phyloP scores from a whole-genome alignment of 2,329 filamentous ascomycete genomes.

The Aspergillus unguis region DNA sequence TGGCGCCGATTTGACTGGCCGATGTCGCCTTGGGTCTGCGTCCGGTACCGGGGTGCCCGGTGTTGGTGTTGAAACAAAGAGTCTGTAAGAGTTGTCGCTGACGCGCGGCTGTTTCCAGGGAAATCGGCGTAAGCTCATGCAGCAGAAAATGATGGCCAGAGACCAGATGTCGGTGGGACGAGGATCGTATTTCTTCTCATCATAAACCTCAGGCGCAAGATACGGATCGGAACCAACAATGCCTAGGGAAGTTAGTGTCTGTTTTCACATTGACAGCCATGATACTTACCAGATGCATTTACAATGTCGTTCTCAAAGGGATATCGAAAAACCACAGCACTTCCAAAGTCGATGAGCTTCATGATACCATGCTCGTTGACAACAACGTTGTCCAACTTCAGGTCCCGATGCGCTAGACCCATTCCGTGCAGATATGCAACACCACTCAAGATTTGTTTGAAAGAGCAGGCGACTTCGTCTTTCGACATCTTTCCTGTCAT shows the following conservation, averaged over 20 bases:
- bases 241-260: slow-evolving; percentile 44
- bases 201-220: slow-evolving; percentile 93
- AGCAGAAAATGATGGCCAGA: slow-evolving; percentile 96
- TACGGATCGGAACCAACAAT: slow-evolving; percentile 91
- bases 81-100: slow-evolving; percentile 89
- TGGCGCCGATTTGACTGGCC: slow-evolving; percentile 33
- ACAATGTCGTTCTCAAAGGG: slow-evolving; percentile 91
- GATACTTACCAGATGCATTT: slow-evolving; percentile 67
- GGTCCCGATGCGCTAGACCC: slow-evolving; percentile 87
- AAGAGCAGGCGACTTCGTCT: slow-evolving; percentile 85
- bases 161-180: slow-evolving; percentile 97
- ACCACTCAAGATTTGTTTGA: slow-evolving; percentile 90
- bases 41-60: slow-evolving; percentile 57
- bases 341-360: slow-evolving; percentile 99
- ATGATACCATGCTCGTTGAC: slow-evolving; percentile 95
- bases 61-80: slow-evolving; percentile 83
- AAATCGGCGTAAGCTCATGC: slow-evolving; percentile 92
- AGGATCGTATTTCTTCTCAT: slow-evolving; percentile 88
- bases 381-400: slow-evolving; percentile 97
- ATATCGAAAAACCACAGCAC: slow-evolving; percentile 94
- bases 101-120: slow-evolving; percentile 94
- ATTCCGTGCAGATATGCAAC: slow-evolving; percentile 94
- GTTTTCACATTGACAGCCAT: neutral
- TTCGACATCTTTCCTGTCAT: slow-evolving; percentile 98
- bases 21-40: slow-evolving; percentile 34